These are phyloP conservation scores for Allium sativum DNA, from an alignment of 106 monocot species.

Conservation along the genomic window DNA sequence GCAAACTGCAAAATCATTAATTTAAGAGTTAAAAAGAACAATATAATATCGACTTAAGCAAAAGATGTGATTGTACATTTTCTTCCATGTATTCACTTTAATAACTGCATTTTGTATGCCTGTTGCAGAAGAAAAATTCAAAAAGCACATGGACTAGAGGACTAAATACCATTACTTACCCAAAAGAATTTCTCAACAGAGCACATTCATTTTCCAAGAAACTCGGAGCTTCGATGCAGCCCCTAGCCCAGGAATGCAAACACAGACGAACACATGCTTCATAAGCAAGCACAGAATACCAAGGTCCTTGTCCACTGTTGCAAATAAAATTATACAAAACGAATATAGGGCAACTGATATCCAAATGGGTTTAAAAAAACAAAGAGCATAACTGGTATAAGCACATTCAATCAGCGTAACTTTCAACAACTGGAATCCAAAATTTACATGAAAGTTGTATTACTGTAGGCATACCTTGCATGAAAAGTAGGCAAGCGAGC, in stretches of 20 bases:
- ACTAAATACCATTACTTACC: slow-evolving; percentile 31
- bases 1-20: slow-evolving; percentile 45
- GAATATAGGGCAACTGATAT: no score
- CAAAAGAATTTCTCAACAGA: slow-evolving; percentile 69
- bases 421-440: not conserved
- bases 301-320: slow-evolving; percentile 76
- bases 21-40: not conserved
- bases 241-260: slow-evolving; percentile 95
- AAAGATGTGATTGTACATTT: no score
- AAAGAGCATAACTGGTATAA: not conserved
- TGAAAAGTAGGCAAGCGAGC: slow-evolving; percentile 69
- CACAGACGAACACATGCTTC: slow-evolving; percentile 96
- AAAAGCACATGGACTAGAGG: not conserved
- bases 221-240: slow-evolving; percentile 94
- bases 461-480: slow-evolving; percentile 44
- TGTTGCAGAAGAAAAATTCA: no score
- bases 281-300: slow-evolving; percentile 89
- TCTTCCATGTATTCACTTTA: no score
- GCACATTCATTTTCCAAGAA: slow-evolving; percentile 94
- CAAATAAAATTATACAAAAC: not conserved
- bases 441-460: not conserved
- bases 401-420: not conserved
- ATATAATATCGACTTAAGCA: not conserved
- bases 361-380: no score
- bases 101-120: no score